Evolutionary conservation across 345 rosid genomes (phyloP).

Genomic region (Turnera subulata): DNA sequence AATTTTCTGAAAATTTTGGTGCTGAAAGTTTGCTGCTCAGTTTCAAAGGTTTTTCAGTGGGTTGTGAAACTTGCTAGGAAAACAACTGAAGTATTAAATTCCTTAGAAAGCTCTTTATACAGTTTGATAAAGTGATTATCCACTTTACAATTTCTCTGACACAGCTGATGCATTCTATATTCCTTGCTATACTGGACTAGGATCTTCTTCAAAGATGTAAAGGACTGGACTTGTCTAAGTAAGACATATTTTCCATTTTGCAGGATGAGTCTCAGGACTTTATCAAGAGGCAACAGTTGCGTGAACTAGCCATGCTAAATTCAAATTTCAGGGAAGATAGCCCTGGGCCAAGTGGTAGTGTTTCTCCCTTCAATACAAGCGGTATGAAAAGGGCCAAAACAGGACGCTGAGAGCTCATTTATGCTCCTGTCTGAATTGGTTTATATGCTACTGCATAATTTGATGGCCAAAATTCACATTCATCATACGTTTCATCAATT

Average conservation of each 20-base stretch:
- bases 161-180: not conserved
- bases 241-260: slow-evolving; percentile 1
- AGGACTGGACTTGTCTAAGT: too few relatives aligned
- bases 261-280: slow-evolving; percentile 97
- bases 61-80: not conserved
- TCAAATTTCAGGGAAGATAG: slow-evolving; percentile 94
- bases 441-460: too few relatives aligned
- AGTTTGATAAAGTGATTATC: too few relatives aligned
- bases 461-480: too few relatives aligned
- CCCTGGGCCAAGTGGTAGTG: slow-evolving; percentile 92
- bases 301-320: slow-evolving; percentile 85
- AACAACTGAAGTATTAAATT: not conserved
- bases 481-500: too few relatives aligned
- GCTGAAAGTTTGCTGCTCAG: not conserved
- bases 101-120: too few relatives aligned
- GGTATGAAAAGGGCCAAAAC: slow-evolving; percentile 94
- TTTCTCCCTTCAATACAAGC: slow-evolving; percentile 91
- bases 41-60: too few relatives aligned
- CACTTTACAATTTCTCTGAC: not conserved
- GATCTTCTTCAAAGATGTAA: too few relatives aligned
- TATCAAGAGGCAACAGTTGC: slow-evolving; percentile 93
- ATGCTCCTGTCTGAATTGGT: too few relatives aligned
- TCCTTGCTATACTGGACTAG: not conserved
- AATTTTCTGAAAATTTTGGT: not conserved
- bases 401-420: slow-evolving; percentile 42